phyloP scores from a whole-genome alignment of 352 stramenopile species.

The Globisporangium acanthophoron region DNA sequence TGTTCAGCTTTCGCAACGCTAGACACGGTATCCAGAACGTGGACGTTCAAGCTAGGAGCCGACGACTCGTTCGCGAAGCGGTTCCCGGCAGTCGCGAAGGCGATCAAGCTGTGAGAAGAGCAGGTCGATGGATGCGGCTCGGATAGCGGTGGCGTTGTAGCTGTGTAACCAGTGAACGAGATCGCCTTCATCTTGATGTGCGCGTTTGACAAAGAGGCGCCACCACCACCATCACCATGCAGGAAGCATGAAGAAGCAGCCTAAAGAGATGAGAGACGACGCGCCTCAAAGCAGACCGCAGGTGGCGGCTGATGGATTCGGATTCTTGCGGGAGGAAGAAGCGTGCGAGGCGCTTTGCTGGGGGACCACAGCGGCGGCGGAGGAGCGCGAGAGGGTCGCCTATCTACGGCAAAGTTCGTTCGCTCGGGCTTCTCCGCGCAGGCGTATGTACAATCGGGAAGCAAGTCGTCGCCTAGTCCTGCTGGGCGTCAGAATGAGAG shows the following conservation, averaged over 20 bases:
- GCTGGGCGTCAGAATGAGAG: neutral
- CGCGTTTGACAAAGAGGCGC: too few relatives aligned
- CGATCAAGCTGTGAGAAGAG: conserved; percentile 37
- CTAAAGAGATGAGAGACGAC: too few relatives aligned
- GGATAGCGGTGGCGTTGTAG: too few relatives aligned
- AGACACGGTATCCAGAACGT: conserved; percentile 37
- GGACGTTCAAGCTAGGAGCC: conserved; percentile 39
- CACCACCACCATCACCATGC: neutral
- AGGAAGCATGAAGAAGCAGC: neutral
- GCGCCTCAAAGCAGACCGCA: neutral
- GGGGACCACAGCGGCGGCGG: too few relatives aligned
- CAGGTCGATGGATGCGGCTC: neutral
- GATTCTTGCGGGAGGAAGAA: neutral
- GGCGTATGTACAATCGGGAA: neutral
- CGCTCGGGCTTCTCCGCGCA: neutral
- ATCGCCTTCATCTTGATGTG: too few relatives aligned
- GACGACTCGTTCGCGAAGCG: conserved; percentile 49
- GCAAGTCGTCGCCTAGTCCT: neutral
- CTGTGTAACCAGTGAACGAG: neutral
- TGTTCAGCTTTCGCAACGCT: conserved; percentile 41
- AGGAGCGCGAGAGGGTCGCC: neutral
- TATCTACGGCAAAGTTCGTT: neutral
- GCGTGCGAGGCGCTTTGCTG: neutral
- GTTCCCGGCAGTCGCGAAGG: conserved; percentile 38
- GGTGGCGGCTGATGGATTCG: neutral